A percentile compares a stretch with the other conserved stretches of the same genome.
Evolutionary conservation across 331 rosid genomes (phyloP).

Genomic region (Malus hybrid): DNA sequence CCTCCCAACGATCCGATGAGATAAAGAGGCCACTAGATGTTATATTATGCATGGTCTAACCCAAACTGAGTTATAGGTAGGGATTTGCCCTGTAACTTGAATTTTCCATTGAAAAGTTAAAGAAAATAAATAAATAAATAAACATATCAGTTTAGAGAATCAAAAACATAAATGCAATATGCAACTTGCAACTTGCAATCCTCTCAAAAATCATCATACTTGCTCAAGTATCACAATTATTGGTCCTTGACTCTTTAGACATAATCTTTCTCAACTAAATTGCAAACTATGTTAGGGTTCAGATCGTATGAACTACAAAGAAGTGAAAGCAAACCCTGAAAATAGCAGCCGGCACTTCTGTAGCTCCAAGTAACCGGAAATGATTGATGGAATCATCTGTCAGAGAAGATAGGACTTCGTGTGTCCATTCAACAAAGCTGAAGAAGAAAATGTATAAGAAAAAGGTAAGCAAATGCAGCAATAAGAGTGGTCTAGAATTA

Average conservation of each 20-base stretch:
- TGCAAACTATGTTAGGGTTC: background rate
- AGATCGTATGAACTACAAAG: background rate
- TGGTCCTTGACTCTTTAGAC: background rate
- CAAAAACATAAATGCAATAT: background rate
- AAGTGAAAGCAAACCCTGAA: conserved; percentile 61
- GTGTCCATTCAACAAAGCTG: conserved; percentile 91
- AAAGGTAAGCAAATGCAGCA: conserved; percentile 1
- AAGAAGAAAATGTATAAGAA: conserved; percentile 15
- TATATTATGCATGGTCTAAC: background rate
- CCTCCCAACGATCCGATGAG: too few species aligned
- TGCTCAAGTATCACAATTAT: background rate
- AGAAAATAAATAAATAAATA: too few species aligned
- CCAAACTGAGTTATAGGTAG: background rate
- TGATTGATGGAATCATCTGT: conserved; percentile 54
- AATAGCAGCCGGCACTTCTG: conserved; percentile 66
- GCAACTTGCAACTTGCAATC: background rate
- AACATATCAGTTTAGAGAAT: too few species aligned
- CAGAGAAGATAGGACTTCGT: conserved; percentile 58
- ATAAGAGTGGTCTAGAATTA: background rate
- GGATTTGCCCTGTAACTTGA: background rate
- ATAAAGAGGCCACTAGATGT: too few species aligned
- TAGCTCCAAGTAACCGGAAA: conserved; percentile 74
- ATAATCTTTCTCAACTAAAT: background rate
- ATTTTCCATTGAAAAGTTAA: background rate
- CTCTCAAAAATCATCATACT: background rate